Evolutionary conservation across 2,329 filamentous ascomycete species (phyloP).

Genomic region (Graphilbum sp.): DNA sequence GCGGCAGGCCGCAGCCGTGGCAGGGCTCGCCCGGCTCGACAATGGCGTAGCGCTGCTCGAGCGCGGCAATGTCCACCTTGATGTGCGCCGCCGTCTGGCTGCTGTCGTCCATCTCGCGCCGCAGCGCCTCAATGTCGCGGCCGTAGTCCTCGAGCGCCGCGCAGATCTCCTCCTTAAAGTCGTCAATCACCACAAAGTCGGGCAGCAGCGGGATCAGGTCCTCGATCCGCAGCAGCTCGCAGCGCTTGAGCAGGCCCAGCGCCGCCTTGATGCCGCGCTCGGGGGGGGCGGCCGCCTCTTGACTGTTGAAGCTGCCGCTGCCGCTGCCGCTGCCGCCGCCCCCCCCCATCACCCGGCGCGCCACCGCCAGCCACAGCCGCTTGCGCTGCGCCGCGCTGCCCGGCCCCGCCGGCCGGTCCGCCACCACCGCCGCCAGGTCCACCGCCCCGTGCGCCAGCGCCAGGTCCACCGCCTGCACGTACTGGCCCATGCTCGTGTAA

Average conservation of each 20-base stretch:
- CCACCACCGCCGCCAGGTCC: conserved; percentile 76
- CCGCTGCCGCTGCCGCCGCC: conserved; percentile 47
- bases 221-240: conserved; percentile 84
- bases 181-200: conserved; percentile 95
- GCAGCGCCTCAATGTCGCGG: conserved; percentile 73
- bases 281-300: conserved; percentile 17
- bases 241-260: conserved; percentile 83
- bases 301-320: conserved; percentile 57
- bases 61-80: conserved; percentile 68
- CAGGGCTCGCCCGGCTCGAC: conserved; percentile 94
- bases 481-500: conserved; percentile 92
- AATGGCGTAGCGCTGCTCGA: conserved; percentile 85
- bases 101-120: conserved; percentile 90
- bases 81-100: conserved; percentile 81
- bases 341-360: conserved; percentile 78
- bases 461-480: conserved; percentile 80
- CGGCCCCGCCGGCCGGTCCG: conserved; percentile 53
- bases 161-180: conserved; percentile 98
- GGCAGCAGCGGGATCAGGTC: conserved; percentile 97
- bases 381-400: conserved; percentile 63
- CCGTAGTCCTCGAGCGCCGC: conserved; percentile 84
- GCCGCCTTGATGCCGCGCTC: conserved; percentile 85
- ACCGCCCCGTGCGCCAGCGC: conserved; percentile 81
- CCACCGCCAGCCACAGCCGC: conserved; percentile 88
- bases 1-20: conserved; percentile 69